phyloP scores from a whole-genome alignment of 345 rosid species.

The Murraya paniculata region DNA sequence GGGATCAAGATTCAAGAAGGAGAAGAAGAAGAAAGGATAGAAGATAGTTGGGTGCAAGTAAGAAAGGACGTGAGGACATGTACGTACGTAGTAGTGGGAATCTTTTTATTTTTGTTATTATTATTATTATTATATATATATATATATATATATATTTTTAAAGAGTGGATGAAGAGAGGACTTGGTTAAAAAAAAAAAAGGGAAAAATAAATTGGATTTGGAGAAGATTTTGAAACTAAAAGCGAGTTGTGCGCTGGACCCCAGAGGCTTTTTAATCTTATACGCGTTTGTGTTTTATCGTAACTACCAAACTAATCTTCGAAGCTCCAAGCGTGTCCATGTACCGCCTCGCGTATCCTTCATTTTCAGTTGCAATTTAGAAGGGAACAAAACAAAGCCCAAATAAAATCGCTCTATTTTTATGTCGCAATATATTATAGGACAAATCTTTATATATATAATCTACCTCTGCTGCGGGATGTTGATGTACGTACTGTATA shows the following conservation, averaged over 20 bases:
- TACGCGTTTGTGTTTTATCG: not conserved
- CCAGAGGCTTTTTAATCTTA: not conserved
- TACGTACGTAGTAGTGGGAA: not conserved
- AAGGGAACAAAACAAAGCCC: too few species aligned
- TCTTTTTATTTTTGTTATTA: too few species aligned
- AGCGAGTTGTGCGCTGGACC: conserved; percentile 36
- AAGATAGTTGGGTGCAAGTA: conserved; percentile 44
- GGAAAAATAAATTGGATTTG: not conserved
- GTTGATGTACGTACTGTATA: too few species aligned
- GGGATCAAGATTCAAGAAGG: not conserved
- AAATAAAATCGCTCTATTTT: too few species aligned
- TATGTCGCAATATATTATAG: too few species aligned
- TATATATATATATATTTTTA: too few species aligned
- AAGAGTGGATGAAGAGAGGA: conserved; percentile 1
- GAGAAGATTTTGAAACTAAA: not conserved
- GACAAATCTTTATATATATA: too few species aligned
- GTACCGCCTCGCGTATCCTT: too few species aligned
- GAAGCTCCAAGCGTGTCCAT: too few species aligned
- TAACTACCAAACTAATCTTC: not conserved
- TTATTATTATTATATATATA: not conserved
- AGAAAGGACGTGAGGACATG: conserved; percentile 46
- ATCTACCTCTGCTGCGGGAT: too few species aligned
- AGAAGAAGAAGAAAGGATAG: too few species aligned
- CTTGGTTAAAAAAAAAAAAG: conserved; percentile 13
- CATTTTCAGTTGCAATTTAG: too few species aligned